Conservation (phyloP, 768 basidiomycete species). For the Strobilomyces dryophilus region DNA sequence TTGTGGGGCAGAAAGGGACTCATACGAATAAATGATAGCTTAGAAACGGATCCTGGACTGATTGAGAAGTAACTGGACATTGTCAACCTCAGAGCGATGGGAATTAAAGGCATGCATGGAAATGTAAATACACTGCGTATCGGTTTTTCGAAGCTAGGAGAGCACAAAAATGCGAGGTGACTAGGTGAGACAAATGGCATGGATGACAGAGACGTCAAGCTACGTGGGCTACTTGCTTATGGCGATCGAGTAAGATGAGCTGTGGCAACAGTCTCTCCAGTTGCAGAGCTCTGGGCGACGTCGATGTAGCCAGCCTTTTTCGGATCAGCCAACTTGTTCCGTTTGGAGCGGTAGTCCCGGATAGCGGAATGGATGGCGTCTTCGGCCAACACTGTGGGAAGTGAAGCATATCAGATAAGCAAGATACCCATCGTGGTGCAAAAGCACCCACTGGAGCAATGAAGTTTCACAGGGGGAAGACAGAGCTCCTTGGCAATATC, state of each 20-base stretch:
- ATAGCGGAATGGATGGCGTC: slow-evolving; percentile 99
- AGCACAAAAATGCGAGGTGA: slow-evolving; percentile 15
- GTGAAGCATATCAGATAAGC: slow-evolving; percentile 21
- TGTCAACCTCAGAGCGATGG: not conserved
- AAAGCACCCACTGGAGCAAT: slow-evolving; percentile 79
- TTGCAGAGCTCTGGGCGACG: slow-evolving; percentile 53
- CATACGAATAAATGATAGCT: slow-evolving; percentile 20
- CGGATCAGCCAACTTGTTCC: slow-evolving; percentile 45
- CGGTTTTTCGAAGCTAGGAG: slow-evolving; percentile 9
- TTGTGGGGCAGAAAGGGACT: slow-evolving; percentile 58
- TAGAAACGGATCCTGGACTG: not conserved
- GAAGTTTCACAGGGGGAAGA: slow-evolving; percentile 93
- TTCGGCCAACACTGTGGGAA: slow-evolving; percentile 80
- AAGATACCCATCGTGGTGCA: slow-evolving; percentile 4
- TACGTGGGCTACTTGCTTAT: slow-evolving; percentile 1
- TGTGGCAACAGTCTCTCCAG: slow-evolving; percentile 52
- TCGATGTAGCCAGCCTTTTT: slow-evolving; percentile 66
- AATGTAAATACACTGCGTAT: slow-evolving; percentile 11
- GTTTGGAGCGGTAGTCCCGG: slow-evolving; percentile 90
- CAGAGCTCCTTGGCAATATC: slow-evolving; percentile 98
- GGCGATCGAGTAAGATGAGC: slow-evolving; percentile 41
- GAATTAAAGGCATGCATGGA: slow-evolving; percentile 6
- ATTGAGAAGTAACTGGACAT: not conserved
- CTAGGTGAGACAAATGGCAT: not conserved
- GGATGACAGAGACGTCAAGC: not conserved